Evolutionary conservation across 495 filamentous ascomycete genomes (phyloP), one percentile per base, ranked within the genome.

Genomic region (Penicillium silybi): DNA sequence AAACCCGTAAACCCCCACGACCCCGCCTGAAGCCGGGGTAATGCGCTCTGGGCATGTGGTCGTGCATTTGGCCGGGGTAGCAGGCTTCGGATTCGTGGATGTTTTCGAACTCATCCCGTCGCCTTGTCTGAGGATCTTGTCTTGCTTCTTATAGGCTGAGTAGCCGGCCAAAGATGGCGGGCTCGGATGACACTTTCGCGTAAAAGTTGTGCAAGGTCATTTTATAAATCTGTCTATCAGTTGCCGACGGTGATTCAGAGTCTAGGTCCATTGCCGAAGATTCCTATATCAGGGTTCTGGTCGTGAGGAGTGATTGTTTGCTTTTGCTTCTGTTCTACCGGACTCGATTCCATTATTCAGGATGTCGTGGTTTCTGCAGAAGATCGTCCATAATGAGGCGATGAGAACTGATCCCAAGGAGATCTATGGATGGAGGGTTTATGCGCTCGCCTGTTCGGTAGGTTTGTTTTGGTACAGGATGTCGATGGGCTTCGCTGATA

Each of bases 401-500:
- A 89, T 89, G 83, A 85, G 79, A 68, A 71, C 68, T 41, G 86
- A 87, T 59, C 86, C 87, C 10, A 77, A 76, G 48, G 83, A 90
- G 71, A 88, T 91, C 60, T 91, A 91, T 57, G 85, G 85, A 54
- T 90, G 86, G 86, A 80, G 86, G 50, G 83, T 86, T 17, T 89
- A 83, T 55, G 65, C 80, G 29, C 68, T 90, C 26, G 84, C 86
- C 18, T 85, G 80, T 50, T 86, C 85, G 41, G 83, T 86, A 52
- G 62, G 79, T 68, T n/a, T 20, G 6, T 34, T 13, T 9, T 32
- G 16, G 19, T 44, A 18, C 37, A n/a, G 6, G 9, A 10, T 9
- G 13, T 25, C 17, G 17, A 37, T n/a, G 10, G 19, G 23, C 3
- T n/a, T 11, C 38, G 32, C 53, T 63, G 27, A 58, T 29, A 16